Conservation (phyloP, 305 asterid species). For the Fraxinus dipetala region DNA sequence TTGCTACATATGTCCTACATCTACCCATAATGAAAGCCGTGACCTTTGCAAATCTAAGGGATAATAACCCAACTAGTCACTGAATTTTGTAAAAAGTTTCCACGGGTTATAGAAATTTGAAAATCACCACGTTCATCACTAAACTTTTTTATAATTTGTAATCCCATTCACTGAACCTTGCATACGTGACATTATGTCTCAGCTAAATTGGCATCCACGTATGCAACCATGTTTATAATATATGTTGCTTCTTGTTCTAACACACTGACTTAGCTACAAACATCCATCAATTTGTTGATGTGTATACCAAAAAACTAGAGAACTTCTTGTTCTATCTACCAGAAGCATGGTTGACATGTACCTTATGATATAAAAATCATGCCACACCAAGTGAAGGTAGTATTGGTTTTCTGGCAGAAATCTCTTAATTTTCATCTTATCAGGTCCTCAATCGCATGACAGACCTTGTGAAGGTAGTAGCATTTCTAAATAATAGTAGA, state of each 20-base stretch:
- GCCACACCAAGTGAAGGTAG: constrained; percentile 94
- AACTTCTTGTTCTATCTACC: constrained; percentile 77
- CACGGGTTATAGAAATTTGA: too few species aligned
- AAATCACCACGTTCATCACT: too few species aligned
- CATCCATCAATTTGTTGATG: constrained; percentile 90
- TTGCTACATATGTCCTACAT: background rate
- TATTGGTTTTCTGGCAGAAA: background rate
- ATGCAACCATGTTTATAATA: too few species aligned
- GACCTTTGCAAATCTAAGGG: background rate
- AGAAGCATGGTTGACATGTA: constrained; percentile 85
- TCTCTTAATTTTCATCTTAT: constrained; percentile 10
- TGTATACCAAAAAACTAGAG: constrained; percentile 88
- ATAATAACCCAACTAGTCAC: too few species aligned
- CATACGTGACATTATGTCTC: too few species aligned
- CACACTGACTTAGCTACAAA: constrained; percentile 45
- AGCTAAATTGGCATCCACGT: too few species aligned
- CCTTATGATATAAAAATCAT: constrained; percentile 86
- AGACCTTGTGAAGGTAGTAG: background rate
- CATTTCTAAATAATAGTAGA: background rate
- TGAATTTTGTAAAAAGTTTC: too few species aligned
- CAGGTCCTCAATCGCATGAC: background rate
- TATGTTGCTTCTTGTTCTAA: too few species aligned
- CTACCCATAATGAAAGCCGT: background rate
- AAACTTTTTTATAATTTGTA: too few species aligned
- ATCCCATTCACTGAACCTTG: too few species aligned